These are phyloP conservation scores for Puya raimondii DNA, from an alignment of 176 grass and related monocot species.

Conservation along the genomic window DNA sequence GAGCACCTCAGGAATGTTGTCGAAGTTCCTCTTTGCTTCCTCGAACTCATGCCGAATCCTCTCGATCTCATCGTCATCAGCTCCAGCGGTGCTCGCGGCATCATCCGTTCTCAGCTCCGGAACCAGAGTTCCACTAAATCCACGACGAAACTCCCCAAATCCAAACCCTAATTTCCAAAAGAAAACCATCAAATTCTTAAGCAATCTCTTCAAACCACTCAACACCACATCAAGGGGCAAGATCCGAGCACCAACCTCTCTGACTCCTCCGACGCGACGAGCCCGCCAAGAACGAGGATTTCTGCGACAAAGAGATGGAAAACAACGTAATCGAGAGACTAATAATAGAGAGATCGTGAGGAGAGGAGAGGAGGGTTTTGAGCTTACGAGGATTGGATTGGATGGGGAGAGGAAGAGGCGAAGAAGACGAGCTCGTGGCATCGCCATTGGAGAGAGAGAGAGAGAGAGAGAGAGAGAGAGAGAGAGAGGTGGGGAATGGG, in stretches of 20 bases:
- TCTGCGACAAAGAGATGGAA: slow-evolving; percentile 22
- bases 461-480: slow-evolving; percentile 24
- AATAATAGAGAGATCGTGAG: background rate
- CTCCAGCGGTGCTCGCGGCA: background rate
- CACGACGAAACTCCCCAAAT: background rate
- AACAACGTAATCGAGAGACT: background rate
- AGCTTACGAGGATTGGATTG: slow-evolving; percentile 9
- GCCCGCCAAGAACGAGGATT: slow-evolving; percentile 14
- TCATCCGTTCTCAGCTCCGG: background rate
- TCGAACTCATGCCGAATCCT: slow-evolving; percentile 74
- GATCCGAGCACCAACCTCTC: slow-evolving; percentile 21
- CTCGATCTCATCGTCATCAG: slow-evolving; percentile 67
- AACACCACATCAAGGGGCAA: background rate
- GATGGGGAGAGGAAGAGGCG: slow-evolving; percentile 6
- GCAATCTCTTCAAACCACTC: background rate
- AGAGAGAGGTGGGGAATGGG: slow-evolving; percentile 9
- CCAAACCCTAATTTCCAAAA: slow-evolving; percentile 15
- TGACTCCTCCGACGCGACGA: background rate
- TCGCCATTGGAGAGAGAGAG: slow-evolving; percentile 21
- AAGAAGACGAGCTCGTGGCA: slow-evolving; percentile 14
- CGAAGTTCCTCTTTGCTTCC: slow-evolving; percentile 75
- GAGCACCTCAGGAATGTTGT: slow-evolving; percentile 63
- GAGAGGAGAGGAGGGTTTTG: background rate
- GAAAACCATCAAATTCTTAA: slow-evolving; percentile 9
- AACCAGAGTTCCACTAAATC: slow-evolving; percentile 5